Evolutionary conservation across 192 early-diverging fungal species (phyloP), one percentile per base, ranked within the genome.

Genomic region (Gigaspora rosea): DNA sequence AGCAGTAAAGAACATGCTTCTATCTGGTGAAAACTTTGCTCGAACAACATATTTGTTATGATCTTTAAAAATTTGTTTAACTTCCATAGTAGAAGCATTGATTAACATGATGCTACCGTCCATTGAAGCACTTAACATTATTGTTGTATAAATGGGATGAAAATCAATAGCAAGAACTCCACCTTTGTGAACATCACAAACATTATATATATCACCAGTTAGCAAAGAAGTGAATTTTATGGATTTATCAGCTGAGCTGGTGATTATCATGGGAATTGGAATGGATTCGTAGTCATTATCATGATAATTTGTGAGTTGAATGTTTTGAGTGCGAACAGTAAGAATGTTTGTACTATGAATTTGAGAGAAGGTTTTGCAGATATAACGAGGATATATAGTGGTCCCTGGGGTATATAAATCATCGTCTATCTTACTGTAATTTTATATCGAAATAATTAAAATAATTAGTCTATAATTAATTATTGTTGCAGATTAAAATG

Each of bases 201-300:
- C 27, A 27, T 27, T 27, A 27, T 27, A 27, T 27, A 27, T 27
- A 27, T 27, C 27, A 27, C 27, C 27, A 27, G 27, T 27, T 27
- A 94, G 83, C n/a, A 84, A 70, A 49, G 86, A 76, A 1, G 87
- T 81, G 20, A 92, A 73, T 22, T 85, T 84, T 15, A 92, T 83
- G 15, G 88, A 86, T 76, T 91, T 89, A 81, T 93, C 89, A 20
- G 86, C 86, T 41, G 90, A 85, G 11, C 83, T 82, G 8, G 90
- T 88, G 11, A 84, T 78, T 32, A 91, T 36, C 16, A 82, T 79
- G 1, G 76, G 78, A 0, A 86, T 80, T 1, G 70, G 16, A 65
- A 59, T 49, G 80, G 73, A 41, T 81, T 50, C 3, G 6, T 41
- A 48, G 75, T 81, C 36, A 75, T 63, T 46, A 77, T 79, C 66